Evolutionary conservation across 73 alveolate species (phyloP).

Genomic region (Tetrahymena thermophila): DNA sequence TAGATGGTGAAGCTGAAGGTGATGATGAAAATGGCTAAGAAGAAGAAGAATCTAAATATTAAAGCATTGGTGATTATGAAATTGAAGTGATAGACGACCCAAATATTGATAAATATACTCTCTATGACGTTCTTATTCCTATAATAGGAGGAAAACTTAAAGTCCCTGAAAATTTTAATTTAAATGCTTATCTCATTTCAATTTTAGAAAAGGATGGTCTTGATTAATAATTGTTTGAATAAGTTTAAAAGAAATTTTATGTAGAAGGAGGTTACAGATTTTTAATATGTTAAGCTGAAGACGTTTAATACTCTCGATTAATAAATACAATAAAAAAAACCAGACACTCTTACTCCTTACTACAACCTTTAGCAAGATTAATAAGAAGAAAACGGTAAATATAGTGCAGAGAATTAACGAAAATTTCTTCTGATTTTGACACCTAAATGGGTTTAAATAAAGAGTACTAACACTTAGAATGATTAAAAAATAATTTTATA

Average conservation of each 20-base stretch:
- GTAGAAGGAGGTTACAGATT: conserved; percentile 90
- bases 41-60: conserved; percentile 40
- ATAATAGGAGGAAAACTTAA: conserved; percentile 77
- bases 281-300: conserved; percentile 58
- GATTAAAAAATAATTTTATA: too few species aligned
- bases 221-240: conserved; percentile 71
- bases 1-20: conserved; percentile 55
- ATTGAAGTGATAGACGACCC: conserved; percentile 67
- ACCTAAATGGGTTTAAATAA: conserved; percentile 1
- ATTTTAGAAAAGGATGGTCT: conserved; percentile 80
- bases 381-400: conserved; percentile 46
- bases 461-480: background rate
- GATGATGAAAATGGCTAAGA: conserved; percentile 43
- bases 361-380: conserved; percentile 27
- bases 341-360: conserved; percentile 80
- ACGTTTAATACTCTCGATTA: conserved; percentile 70
- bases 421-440: conserved; percentile 35
- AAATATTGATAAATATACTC: conserved; percentile 59
- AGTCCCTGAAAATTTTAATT: conserved; percentile 69
- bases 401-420: conserved; percentile 90
- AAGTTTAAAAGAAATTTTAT: conserved; percentile 50
- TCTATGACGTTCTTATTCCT: conserved; percentile 90
- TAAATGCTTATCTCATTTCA: conserved; percentile 52
- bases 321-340: conserved; percentile 71
- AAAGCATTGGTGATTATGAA: conserved; percentile 34